Evolutionary conservation across 768 basidiomycete genomes (phyloP), one percentile per base, ranked within the genome.

Genomic region (Pulveroboletus frians): DNA sequence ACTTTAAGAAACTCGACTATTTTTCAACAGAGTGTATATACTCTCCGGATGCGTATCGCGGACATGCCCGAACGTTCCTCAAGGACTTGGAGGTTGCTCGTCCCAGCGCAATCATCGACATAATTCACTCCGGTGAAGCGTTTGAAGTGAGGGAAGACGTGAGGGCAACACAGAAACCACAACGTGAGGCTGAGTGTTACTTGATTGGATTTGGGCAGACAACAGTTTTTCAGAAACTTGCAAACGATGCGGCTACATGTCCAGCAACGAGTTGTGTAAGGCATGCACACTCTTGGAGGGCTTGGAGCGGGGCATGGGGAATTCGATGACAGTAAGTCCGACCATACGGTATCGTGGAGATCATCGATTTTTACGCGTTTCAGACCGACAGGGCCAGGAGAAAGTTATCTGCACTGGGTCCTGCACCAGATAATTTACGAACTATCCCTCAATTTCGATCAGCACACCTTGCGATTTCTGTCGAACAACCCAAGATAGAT

Each of bases 1-100:
- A 99, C 69, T 97, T 97, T 76, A 97, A 95, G 75, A 96, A 97
- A 69, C 76, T 99, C 18, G 94, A 97, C 63, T 99, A 99, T 68
- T 97, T 96, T 70, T 97, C 94, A 2, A 99, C 95, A 8, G 96
- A 99, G 65, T 99, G 96, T 67, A 97, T 98, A 58, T 99, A 99
- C 68, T 94, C 93, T 4, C 95, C 96, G 9, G 96, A 97, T 65
- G 96, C 96, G 5, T 99, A 99, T 66, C 87, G 96, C 8, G 96
- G 96, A 0, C 94, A 98, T 64, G 93, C 96, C 1, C 79, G 96
- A 41, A 83, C 81, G 0, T 95, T 98, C 59, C 78, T 99, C 34
- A 99, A 99, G 68, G 92, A 96, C 55, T 76, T 98, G 13, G 96
- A 99, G 71, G 90, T 87, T 0, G 86, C 93, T 18, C 78, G 96